Evolutionary conservation across 352 stramenopile genomes (phyloP).

Genomic region (Nothophytophthora sp.): DNA sequence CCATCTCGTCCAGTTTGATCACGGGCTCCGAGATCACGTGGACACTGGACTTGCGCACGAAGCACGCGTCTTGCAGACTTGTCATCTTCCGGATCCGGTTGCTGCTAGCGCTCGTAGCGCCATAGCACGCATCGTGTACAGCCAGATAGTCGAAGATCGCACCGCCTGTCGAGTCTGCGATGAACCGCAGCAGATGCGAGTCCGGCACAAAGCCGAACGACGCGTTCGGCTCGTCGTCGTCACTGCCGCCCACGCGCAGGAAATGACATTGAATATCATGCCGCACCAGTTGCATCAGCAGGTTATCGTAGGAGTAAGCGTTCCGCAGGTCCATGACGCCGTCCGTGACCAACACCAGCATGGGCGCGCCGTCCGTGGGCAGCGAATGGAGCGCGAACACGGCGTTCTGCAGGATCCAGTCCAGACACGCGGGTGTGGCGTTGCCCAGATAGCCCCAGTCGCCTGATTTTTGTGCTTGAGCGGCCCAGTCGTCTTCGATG

Average conservation of each 20-base stretch:
- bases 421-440: constrained; percentile 50
- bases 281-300: constrained; percentile 89
- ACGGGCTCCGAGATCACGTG: constrained; percentile 68
- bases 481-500: constrained; percentile 84
- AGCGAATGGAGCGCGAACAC: constrained; percentile 89
- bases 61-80: constrained; percentile 51
- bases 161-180: constrained; percentile 71
- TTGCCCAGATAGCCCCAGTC: constrained; percentile 26
- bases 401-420: constrained; percentile 83
- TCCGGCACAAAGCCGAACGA: constrained; percentile 89
- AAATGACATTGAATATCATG: constrained; percentile 89
- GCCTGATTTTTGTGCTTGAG: constrained; percentile 31
- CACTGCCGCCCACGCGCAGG: constrained; percentile 61
- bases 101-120: constrained; percentile 22
- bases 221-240: constrained; percentile 52
- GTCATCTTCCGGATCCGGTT: constrained; percentile 60
- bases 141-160: constrained; percentile 63
- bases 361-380: constrained; percentile 65
- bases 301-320: constrained; percentile 80
- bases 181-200: constrained; percentile 74
- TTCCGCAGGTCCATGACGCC: constrained; percentile 82
- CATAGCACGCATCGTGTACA: constrained; percentile 59
- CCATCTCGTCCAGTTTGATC: constrained; percentile 66
- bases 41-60: constrained; percentile 69
- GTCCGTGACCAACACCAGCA: constrained; percentile 86